Base-by-base conservation (phyloP, 2,329 filamentous ascomycete genomes). In the Fusarium subglutinans region DNA sequence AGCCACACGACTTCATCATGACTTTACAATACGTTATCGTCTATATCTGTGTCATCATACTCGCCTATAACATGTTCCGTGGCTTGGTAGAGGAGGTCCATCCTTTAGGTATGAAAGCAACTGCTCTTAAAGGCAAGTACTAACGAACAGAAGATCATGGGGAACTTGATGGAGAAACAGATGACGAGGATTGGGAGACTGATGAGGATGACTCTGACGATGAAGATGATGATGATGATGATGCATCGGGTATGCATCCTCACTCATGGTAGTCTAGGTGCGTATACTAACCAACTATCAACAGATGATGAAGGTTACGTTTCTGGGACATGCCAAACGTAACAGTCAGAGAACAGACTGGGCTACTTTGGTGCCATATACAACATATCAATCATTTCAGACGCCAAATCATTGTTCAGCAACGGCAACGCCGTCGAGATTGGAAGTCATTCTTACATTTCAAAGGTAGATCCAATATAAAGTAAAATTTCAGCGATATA, bases 341-440 rank as follows among this genome's bases (percentile, higher is more conserved):
- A 10, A 37, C 9, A 7, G 22, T 5, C 11, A 10, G 3, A 1
- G 4, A 22, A 6, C 8, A 12, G 3, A 24, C 7, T 18, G 11
- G 8, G 15, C 17, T 10, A 30, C 22, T 24, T 30, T 2, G 15
- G 33, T 18, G 17, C 12, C 8, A 50, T n/a, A 12, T 4, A 8
- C 13, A 15, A 18, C 14, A 10, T 24, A 24, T 14, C 11, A 35
- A 24, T 6, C 12, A 14, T 51, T 5, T 20, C 17, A 24, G 15
- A 33, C 8, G 2, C 12, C 9, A 18, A 18, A 18, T 1, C 5
- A 24, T 7, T 18, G 0, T 33, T 24, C 8, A 9, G 12, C 8
- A 24, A 14, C 5, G 4, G 17, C 17, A 13, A 14, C 5, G 4
- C 15, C 14, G 8, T 22, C 20, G 10, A 18, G 2, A 12, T 14